These are phyloP conservation scores for Reticulascus tulasneorum DNA, from an alignment of 2,329 filamentous ascomycete genomes.

Conservation along the genomic window DNA sequence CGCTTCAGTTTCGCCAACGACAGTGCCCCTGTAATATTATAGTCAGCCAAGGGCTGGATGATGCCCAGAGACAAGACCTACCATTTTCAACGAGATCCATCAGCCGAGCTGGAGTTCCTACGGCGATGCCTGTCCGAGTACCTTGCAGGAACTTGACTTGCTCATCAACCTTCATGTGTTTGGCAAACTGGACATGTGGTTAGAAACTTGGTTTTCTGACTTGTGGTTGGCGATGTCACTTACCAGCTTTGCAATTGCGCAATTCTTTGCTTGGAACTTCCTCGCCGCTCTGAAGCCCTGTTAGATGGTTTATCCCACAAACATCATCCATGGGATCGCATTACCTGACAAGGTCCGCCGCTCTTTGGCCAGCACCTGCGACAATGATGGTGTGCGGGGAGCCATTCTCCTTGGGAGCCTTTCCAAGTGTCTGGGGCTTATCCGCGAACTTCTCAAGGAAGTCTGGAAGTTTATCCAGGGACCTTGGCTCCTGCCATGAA, in stretches of 20 bases:
- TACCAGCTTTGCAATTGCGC: slow-evolving; percentile 75
- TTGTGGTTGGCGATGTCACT: slow-evolving; percentile 10
- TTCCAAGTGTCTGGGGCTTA: slow-evolving; percentile 55
- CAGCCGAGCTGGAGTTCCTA: slow-evolving; percentile 82
- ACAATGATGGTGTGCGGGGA: slow-evolving; percentile 84
- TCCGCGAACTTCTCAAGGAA: slow-evolving; percentile 69
- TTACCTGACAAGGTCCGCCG: slow-evolving; percentile 79
- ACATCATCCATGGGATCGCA: not conserved
- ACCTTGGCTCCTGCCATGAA: slow-evolving; percentile 63
- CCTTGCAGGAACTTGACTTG: slow-evolving; percentile 71
- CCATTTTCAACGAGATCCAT: slow-evolving; percentile 79
- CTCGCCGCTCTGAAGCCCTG: slow-evolving; percentile 56
- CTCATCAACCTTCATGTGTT: slow-evolving; percentile 94
- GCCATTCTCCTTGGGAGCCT: slow-evolving; percentile 65
- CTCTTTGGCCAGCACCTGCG: slow-evolving; percentile 77
- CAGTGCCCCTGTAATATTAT: slow-evolving; percentile 54
- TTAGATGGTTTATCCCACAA: not conserved
- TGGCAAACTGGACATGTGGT: slow-evolving; percentile 64
- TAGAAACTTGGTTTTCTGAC: slow-evolving; percentile 1
- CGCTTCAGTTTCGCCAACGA: slow-evolving; percentile 68
- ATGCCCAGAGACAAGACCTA: slow-evolving; percentile 31
- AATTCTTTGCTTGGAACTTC: slow-evolving; percentile 74
- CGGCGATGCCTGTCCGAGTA: slow-evolving; percentile 74
- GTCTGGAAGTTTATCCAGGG: slow-evolving; percentile 66
- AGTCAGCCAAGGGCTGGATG: not conserved